These are phyloP conservation scores for Epichloe sibirici DNA, from an alignment of 2,329 filamentous ascomycete genomes.

Conservation along the genomic window DNA sequence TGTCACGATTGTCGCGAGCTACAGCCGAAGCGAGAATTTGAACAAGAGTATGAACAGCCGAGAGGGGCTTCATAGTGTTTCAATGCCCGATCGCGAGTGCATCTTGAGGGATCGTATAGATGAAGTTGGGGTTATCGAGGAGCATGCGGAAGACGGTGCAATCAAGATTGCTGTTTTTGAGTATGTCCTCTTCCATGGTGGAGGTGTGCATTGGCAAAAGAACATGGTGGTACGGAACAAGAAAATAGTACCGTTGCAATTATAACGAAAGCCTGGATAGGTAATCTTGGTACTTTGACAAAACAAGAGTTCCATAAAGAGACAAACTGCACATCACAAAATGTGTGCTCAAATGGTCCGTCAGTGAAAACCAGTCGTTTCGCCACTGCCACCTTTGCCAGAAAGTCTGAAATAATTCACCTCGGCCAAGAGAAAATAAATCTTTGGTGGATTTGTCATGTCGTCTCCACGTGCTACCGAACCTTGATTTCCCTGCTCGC, in stretches of 20 bases:
- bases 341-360: constrained; percentile 2
- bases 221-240: background rate
- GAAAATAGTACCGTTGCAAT: background rate
- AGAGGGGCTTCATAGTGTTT: too few relatives aligned
- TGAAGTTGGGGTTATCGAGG: too few relatives aligned
- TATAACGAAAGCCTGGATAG: background rate
- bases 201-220: too few relatives aligned
- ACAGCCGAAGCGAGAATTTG: too few relatives aligned
- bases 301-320: background rate
- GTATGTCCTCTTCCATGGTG: background rate
- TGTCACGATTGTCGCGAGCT: too few relatives aligned
- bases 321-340: constrained; percentile 3
- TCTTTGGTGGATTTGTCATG: constrained; percentile 18
- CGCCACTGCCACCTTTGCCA: background rate
- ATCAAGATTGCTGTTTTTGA: too few relatives aligned
- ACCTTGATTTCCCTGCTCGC: constrained; percentile 5
- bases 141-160: too few relatives aligned
- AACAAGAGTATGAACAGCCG: too few relatives aligned
- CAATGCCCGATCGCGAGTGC: constrained; percentile 25
- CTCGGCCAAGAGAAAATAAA: constrained; percentile 12
- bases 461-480: constrained; percentile 18
- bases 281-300: background rate
- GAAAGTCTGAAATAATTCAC: background rate
- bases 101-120: constrained; percentile 19
- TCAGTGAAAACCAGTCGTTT: background rate